Percentiles rank a stretch among this genome's conserved stretches.
Evolutionary conservation across 192 early-diverging fungal genomes (phyloP).

Genomic region (Rhizoclosmatium globosum): DNA sequence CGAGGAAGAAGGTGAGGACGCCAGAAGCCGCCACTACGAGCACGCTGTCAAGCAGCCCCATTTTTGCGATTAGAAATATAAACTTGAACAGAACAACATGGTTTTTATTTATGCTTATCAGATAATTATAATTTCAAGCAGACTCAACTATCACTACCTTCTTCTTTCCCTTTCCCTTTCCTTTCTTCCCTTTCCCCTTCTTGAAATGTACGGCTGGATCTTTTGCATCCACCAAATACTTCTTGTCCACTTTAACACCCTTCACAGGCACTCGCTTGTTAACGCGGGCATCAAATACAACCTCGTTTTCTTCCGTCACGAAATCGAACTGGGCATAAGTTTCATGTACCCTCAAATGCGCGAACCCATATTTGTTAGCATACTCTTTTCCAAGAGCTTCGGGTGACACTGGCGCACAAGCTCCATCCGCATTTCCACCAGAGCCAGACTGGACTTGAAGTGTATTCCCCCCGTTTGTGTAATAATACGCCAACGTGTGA

Average conservation of each 20-base stretch:
- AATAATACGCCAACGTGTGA: constrained; percentile 23
- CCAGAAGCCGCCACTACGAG: too few species aligned
- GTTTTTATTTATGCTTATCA: too few species aligned
- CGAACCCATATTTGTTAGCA: constrained; percentile 22
- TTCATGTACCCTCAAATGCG: neutral
- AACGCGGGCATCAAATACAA: constrained; percentile 1
- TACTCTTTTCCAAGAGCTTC: constrained; percentile 4
- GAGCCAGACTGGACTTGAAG: constrained; percentile 21
- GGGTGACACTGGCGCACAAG: constrained; percentile 1
- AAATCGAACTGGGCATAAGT: neutral
- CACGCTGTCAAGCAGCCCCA: too few species aligned
- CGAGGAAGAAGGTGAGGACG: neutral
- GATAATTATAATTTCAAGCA: too few species aligned
- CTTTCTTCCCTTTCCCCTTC: neutral
- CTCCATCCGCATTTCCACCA: constrained; percentile 25
- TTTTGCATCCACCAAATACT: neutral
- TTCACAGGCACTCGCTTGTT: constrained; percentile 3
- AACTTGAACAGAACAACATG: too few species aligned
- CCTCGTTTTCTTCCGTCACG: constrained; percentile 9
- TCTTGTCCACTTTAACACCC: neutral
- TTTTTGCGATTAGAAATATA: too few species aligned
- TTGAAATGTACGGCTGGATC: neutral
- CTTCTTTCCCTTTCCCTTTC: too few species aligned
- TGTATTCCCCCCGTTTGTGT: neutral
- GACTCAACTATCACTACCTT: too few species aligned